phyloP scores from a whole-genome alignment of 129 eudicot genomes.

The Flaveria ramosissima region DNA sequence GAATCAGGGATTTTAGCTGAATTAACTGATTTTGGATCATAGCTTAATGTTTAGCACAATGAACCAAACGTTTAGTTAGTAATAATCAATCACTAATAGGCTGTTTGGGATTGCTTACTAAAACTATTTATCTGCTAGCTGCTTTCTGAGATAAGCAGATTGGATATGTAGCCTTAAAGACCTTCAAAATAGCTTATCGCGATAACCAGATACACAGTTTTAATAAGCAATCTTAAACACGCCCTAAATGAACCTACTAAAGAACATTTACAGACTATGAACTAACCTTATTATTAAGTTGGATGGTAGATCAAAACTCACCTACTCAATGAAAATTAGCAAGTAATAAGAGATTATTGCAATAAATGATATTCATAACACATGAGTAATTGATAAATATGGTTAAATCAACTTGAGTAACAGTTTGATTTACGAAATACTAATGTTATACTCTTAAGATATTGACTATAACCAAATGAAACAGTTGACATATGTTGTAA shows the following conservation, averaged over 20 bases:
- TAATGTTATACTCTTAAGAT: neutral
- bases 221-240: neutral
- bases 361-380: neutral
- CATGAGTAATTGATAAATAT: neutral
- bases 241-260: neutral
- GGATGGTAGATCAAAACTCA: conserved; percentile 29
- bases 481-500: too few relatives aligned
- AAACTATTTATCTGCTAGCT: neutral
- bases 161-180: neutral
- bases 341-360: neutral
- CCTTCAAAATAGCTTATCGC: neutral
- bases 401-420: neutral
- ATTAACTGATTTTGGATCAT: conserved; percentile 29
- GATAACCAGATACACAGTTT: neutral
- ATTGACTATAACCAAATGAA: neutral
- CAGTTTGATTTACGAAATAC: neutral
- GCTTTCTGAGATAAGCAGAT: neutral
- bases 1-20: conserved; percentile 16
- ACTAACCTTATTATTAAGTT: conserved; percentile 42
- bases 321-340: conserved; percentile 26
- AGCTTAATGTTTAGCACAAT: conserved; percentile 28
- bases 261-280: neutral
- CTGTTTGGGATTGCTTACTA: neutral
- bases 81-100: neutral
- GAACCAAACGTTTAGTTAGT: conserved; percentile 6